phyloP scores from a whole-genome alignment of 192 early-diverging fungal species.

The Funneliformis mosseae region DNA sequence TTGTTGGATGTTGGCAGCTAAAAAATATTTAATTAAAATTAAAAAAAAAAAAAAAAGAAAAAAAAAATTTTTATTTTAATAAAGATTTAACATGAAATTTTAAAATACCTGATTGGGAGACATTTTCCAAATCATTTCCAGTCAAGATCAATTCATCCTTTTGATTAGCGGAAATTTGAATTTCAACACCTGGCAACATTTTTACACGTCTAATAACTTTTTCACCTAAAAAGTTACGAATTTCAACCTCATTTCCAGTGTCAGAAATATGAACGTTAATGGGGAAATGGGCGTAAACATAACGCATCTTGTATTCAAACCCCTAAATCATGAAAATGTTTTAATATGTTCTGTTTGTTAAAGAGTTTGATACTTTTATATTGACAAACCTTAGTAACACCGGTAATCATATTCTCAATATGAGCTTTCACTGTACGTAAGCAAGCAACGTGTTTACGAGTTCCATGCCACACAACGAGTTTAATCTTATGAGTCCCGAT shows the following conservation, averaged over 20 bases:
- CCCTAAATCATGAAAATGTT: conserved; percentile 50
- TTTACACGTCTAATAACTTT: conserved; percentile 84
- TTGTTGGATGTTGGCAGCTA: conserved; percentile 94
- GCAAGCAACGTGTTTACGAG: conserved; percentile 97
- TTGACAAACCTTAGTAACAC: conserved; percentile 84
- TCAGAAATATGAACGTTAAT: conserved; percentile 92
- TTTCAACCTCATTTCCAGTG: conserved; percentile 79
- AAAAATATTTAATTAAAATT: no score
- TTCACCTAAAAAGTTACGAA: conserved; percentile 99
- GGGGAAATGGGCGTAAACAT: conserved; percentile 99
- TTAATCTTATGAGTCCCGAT: conserved; percentile 71
- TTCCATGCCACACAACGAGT: conserved; percentile 93
- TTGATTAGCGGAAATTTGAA: conserved; percentile 73
- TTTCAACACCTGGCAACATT: conserved; percentile 84
- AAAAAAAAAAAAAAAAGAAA: no score
- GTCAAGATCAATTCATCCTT: conserved; percentile 96
- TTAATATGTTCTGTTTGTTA: not conserved
- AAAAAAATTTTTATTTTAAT: conserved; percentile 7
- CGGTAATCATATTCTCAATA: conserved; percentile 97
- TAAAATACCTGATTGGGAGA: conserved; percentile 85
- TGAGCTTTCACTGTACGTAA: conserved; percentile 96
- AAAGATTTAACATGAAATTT: not conserved
- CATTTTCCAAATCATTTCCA: conserved; percentile 93
- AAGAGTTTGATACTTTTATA: not conserved
- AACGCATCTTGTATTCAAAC: conserved; percentile 99